These are phyloP conservation scores for Akanthomyces lecanii DNA, from an alignment of 2,329 filamentous ascomycete genomes.

Conservation along the genomic window DNA sequence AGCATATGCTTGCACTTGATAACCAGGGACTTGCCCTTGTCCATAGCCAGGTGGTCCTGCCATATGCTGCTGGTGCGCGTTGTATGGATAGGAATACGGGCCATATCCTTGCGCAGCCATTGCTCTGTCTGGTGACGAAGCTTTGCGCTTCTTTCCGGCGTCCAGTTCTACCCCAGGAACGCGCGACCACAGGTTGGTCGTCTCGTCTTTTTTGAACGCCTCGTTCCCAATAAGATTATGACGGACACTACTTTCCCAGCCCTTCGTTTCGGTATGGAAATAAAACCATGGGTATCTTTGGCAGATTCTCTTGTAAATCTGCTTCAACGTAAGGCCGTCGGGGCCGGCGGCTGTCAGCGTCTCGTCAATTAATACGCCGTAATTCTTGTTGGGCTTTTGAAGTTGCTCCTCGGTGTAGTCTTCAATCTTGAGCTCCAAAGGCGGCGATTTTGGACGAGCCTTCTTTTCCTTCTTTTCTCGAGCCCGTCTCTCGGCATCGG, in stretches of 20 bases:
- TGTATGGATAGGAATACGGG: conserved; percentile 34
- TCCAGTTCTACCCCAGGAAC: conserved; percentile 56
- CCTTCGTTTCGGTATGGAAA: conserved; percentile 57
- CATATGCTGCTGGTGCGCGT: conserved; percentile 31
- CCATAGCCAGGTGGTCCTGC: conserved; percentile 30
- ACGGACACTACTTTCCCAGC: conserved; percentile 63
- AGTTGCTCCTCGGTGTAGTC: conserved; percentile 56
- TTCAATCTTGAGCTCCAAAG: conserved; percentile 49
- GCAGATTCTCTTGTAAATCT: conserved; percentile 60
- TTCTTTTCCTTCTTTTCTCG: conserved; percentile 60
- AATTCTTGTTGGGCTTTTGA: conserved; percentile 59
- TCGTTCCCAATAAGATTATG: conserved; percentile 61
- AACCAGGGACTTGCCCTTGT: conserved; percentile 30
- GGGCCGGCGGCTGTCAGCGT: conserved; percentile 50
- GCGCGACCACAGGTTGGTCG: conserved; percentile 53
- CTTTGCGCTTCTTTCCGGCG: conserved; percentile 57
- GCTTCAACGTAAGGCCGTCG: conserved; percentile 54
- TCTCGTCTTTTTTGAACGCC: conserved; percentile 56
- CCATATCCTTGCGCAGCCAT: conserved; percentile 36
- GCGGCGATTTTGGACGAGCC: conserved; percentile 54
- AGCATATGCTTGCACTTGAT: conserved; percentile 32
- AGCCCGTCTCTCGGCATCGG: conserved; percentile 51
- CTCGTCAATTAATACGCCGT: conserved; percentile 58
- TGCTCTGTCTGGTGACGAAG: conserved; percentile 47
- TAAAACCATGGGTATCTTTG: conserved; percentile 56